These are phyloP conservation scores for Anisogramma anomala DNA, from an alignment of 2,329 filamentous ascomycete species.

Conservation along the genomic window DNA sequence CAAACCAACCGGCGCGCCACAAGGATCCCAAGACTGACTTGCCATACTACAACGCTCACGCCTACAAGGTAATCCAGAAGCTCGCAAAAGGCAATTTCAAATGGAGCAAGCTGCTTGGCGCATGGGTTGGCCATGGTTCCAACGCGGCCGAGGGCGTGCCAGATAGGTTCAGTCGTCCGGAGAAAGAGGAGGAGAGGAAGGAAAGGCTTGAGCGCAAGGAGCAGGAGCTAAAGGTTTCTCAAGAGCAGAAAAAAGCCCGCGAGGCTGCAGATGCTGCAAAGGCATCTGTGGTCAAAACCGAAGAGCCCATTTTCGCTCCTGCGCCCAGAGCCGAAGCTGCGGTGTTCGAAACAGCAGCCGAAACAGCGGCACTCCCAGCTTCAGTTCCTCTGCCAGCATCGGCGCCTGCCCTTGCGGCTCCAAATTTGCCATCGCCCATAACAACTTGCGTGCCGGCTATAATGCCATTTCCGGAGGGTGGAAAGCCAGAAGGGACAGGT, in stretches of 20 bases:
- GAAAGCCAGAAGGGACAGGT: background rate
- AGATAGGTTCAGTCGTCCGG: slow-evolving; percentile 48
- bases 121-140: slow-evolving; percentile 63
- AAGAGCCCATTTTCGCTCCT: background rate
- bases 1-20: slow-evolving; percentile 68
- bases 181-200: slow-evolving; percentile 12
- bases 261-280: background rate
- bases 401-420: background rate
- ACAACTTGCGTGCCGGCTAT: slow-evolving; percentile 10
- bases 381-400: background rate
- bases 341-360: background rate
- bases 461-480: background rate
- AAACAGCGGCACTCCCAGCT: background rate
- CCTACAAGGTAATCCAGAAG: slow-evolving; percentile 71
- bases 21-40: slow-evolving; percentile 76
- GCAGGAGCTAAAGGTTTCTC: slow-evolving; percentile 6
- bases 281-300: background rate
- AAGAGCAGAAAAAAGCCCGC: slow-evolving; percentile 1
- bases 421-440: slow-evolving; percentile 1
- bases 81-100: slow-evolving; percentile 62
- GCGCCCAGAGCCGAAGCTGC: background rate
- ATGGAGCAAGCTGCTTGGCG: slow-evolving; percentile 72
- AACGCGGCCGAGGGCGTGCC: slow-evolving; percentile 67
- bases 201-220: slow-evolving; percentile 15
- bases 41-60: slow-evolving; percentile 65